These are phyloP conservation scores for Capsicum pubescens DNA, from an alignment of 257 asterid species.

Conservation along the genomic window DNA sequence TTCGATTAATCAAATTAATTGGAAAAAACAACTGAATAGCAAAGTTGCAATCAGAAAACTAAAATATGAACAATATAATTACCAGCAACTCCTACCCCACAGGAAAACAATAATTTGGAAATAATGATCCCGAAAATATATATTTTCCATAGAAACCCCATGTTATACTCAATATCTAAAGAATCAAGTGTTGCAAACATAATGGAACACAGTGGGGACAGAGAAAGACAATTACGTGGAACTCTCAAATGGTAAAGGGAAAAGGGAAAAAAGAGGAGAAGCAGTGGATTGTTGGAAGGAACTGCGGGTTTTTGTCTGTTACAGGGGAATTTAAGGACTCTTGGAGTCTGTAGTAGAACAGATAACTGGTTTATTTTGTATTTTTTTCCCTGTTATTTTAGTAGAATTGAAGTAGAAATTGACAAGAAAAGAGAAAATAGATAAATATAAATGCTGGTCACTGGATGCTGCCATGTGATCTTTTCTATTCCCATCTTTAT, in stretches of 20 bases:
- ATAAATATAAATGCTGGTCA: neutral
- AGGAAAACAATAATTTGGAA: neutral
- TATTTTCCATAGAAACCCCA: neutral
- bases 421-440: slow-evolving; percentile 7
- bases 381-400: neutral
- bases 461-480: neutral
- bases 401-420: neutral
- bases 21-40: neutral
- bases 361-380: neutral
- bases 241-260: neutral
- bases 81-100: neutral
- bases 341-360: neutral
- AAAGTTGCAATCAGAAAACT: neutral
- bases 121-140: neutral
- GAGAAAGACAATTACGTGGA: neutral
- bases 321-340: neutral
- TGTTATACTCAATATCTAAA: neutral
- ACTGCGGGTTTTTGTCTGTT: neutral
- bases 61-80: too few relatives aligned
- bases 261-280: neutral
- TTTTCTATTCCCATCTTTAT: neutral
- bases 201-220: neutral
- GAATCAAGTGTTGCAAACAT: slow-evolving; percentile 3
- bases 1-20: neutral
- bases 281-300: neutral